Base-by-base conservation (phyloP, 2,329 filamentous ascomycete species). In the Aspergillus eucalypticola region DNA sequence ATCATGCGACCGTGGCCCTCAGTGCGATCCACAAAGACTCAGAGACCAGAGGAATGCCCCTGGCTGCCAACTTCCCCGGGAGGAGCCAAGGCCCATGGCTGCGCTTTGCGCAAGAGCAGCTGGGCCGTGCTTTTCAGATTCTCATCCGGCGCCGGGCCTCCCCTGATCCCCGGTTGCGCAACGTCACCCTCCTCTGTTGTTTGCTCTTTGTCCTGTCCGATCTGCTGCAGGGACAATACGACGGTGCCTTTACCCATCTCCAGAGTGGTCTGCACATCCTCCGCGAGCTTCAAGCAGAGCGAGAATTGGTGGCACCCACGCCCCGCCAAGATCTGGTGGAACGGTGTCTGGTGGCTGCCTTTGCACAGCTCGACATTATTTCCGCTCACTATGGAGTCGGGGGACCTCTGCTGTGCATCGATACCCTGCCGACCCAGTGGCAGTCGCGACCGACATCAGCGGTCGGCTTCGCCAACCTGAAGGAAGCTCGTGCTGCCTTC, bases 1-100 rank as follows among this genome's bases (percentile, higher is more conserved):
- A 51, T 21, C 61, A 63, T 48, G 61, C 61, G 1, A 49, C 51
- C 15, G 44, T 61, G 2, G 60, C 50, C 8, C 56, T 61, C 13
- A 53, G 60, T 10, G 42, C 51, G 4, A 44, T 61, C 10, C 60
- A 61, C 13, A 27, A 52, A 13, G 35, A 52, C 11, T 2, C 32
- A 1, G 51, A 39, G 2, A 2, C 35, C 51, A 3, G 39, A n/a
- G 27, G 27, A 3, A 54, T 54, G 32, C 51, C 51, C 3, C 2
- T 39, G 35, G 51, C 51, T 15, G 38, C 19, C 11, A 32, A 39
- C 15, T 1, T 39, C 1, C 17, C 13, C 10, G 5, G 15, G 0
- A 11, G 1, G 27, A 4, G 2, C 8, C 35, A 11, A 6, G n/a
- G 25, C 27, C 17, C 41, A 4, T 39, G 51, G 51, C 51, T 17